phyloP scores from a whole-genome alignment of 2,329 filamentous ascomycete species.

The Ophiosphaerella korrae region DNA sequence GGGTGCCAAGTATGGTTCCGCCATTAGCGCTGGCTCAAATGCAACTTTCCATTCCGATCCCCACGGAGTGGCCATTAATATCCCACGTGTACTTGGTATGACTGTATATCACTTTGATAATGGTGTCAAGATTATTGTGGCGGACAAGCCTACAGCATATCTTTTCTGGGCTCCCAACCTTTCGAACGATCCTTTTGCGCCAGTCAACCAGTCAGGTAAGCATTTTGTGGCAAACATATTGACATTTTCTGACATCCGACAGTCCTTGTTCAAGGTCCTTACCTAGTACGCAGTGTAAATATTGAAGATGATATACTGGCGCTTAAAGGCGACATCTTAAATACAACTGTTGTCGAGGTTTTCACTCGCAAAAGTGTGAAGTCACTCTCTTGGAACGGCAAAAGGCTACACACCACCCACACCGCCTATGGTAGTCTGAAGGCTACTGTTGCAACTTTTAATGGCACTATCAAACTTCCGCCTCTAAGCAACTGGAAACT shows the following conservation, averaged over 20 bases:
- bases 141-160: conserved; percentile 47
- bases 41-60: conserved; percentile 51
- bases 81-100: conserved; percentile 39
- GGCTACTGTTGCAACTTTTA: conserved; percentile 33
- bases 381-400: conserved; percentile 48
- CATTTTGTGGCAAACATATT: neutral
- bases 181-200: conserved; percentile 45
- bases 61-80: conserved; percentile 39
- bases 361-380: conserved; percentile 37
- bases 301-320: conserved; percentile 28
- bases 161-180: conserved; percentile 48
- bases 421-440: conserved; percentile 47
- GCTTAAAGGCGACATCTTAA: conserved; percentile 45
- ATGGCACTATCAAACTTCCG: conserved; percentile 45
- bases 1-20: conserved; percentile 43
- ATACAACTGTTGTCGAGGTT: conserved; percentile 45
- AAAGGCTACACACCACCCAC: conserved; percentile 30
- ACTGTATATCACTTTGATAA: conserved; percentile 46
- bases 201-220: conserved; percentile 45
- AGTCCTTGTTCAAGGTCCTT: conserved; percentile 49
- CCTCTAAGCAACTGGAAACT: conserved; percentile 54
- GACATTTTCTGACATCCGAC: conserved; percentile 4
- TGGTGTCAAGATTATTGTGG: conserved; percentile 43
- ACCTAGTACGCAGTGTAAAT: conserved; percentile 45
- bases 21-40: conserved; percentile 49